Base-by-base conservation (phyloP, 1,284 basidiomycete species). In the Ganoderma meredithae region DNA sequence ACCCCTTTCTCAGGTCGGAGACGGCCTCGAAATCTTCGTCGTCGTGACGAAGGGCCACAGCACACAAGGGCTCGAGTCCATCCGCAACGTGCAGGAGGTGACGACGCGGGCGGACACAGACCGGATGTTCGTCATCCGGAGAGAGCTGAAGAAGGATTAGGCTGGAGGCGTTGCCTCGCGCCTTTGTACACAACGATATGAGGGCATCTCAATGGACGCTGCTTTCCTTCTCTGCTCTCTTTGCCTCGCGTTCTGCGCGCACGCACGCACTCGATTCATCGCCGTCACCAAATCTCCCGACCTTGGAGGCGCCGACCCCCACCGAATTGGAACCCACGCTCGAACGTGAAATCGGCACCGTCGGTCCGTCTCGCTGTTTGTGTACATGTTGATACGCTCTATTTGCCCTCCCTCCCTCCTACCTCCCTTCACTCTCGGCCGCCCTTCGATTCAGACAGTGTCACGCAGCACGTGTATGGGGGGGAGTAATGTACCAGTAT, bases 1-100 rank as follows among this genome's bases (percentile, higher is more conserved):
- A 39, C 31, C 53, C 49, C 73, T 64, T 66, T 56, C 65, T 60
- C 71, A 94, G 92, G 96, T 98, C 69, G 96, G 96, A 64, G 96
- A 98, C 79, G 94, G 93, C 3, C 86, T 98, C 64, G 96, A 98
- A 78, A 93, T 97, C 74, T 97, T 92, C 77, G 85, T 98, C 67
- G 91, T 96, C 65, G 85, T 96, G 67, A 88, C 92, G 43, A 88
- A 86, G 75, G 91, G 87, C 47, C 89, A 91, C 53, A 81, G 84
- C 19, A 75, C 89, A 62, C 88, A 90, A 69, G 89, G 89, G 41
- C 78, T 95, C 68, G 86, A 90, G 69, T 84, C 79, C 61, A 72
- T 89, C 39, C 82, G 83, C 15, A 89, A 88, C 22, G 78, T 88
- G 43, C 89, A 90, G 72, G 92, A 95, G 79, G 74, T 91, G 72